phyloP scores from a whole-genome alignment of 768 basidiomycete species.

The Podaxis mareebaensis region DNA sequence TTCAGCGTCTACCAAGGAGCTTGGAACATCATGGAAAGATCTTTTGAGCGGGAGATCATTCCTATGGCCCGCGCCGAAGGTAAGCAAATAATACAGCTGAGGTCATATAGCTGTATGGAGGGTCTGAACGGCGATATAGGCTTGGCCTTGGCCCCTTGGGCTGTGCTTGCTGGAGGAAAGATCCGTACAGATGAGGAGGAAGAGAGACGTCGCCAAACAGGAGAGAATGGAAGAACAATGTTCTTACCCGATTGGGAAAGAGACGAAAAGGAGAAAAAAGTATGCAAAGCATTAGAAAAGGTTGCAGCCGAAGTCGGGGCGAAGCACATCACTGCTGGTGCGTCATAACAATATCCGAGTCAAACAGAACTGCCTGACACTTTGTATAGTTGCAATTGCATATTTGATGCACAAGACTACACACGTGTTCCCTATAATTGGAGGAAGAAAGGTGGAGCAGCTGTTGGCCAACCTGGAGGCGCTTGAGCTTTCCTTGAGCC shows the following conservation, averaged over 20 bases:
- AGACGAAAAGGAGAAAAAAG: conserved; percentile 34
- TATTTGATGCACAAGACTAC: conserved; percentile 56
- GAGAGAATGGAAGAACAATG: conserved; percentile 39
- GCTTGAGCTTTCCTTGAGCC: conserved; percentile 31
- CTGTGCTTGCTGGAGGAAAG: conserved; percentile 38
- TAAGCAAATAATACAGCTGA: conserved; percentile 19
- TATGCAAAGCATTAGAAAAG: conserved; percentile 30
- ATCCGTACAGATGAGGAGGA: conserved; percentile 52
- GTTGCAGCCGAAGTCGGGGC: conserved; percentile 52
- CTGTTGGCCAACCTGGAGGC: conserved; percentile 45
- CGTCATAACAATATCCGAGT: conserved; percentile 13
- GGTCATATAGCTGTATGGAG: conserved; percentile 18
- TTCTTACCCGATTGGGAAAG: conserved; percentile 41
- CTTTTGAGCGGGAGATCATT: conserved; percentile 56
- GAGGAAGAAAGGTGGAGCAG: conserved; percentile 51
- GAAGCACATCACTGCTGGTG: conserved; percentile 44
- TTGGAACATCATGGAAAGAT: conserved; percentile 45
- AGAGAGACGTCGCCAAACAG: conserved; percentile 25
- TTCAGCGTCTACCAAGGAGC: conserved; percentile 56
- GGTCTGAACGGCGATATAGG: conserved; percentile 17
- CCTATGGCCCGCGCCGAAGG: conserved; percentile 43
- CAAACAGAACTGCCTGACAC: not conserved
- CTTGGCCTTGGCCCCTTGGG: conserved; percentile 34
- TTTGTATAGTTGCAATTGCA: conserved; percentile 43
- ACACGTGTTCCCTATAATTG: conserved; percentile 52